Evolutionary conservation across 345 rosid genomes (phyloP), one percentile per base, ranked within the genome.

Genomic region (Gynandropsis gynandra): DNA sequence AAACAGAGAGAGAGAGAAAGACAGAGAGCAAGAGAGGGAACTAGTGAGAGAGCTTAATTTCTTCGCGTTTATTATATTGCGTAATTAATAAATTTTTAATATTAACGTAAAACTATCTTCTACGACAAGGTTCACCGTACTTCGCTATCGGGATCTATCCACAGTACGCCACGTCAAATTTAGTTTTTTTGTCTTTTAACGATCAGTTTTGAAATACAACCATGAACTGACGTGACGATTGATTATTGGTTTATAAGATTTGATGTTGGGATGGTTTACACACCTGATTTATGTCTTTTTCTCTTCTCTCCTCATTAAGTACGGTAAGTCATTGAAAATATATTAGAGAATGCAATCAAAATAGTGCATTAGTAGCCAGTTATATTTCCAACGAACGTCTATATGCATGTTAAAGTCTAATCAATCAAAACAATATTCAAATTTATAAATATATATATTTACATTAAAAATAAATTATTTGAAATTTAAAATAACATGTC

Each of bases 11-110:
- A 37, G 32, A n/a, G 41, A 32, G 56, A 32, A 17, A 31, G 47
- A 24, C 46, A 54, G 13, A 61, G 4, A 46, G 39, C 43, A 18
- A 34, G 33, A 36, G 51, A 58, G 24, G 63, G 13, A 44, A 37
- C 34, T 50, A 64, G 68, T 64, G 68, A 64, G 69, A 57, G 17
- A 65, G 60, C 60, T 52, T 52, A 7, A 35, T 56, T 56, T 24
- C 67, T 55, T 54, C 55, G 9, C 27, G 44, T 64, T 56, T 56
- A 42, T 63, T 32, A 53, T 62, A 62, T 38, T 20, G 52, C 16
- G 9, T 31, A 53, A 43, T 54, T 43, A 37, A 45, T 42, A 13
- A 13, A 16, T 48, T 0, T 4, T 4, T 8, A 43, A 41, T 43
- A 50, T 14, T 50, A 64, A 57, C 63, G 53, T 44, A 29, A 0